Conservation (phyloP, 2,329 filamentous ascomycete species). For the Shiraia bambusicola region DNA sequence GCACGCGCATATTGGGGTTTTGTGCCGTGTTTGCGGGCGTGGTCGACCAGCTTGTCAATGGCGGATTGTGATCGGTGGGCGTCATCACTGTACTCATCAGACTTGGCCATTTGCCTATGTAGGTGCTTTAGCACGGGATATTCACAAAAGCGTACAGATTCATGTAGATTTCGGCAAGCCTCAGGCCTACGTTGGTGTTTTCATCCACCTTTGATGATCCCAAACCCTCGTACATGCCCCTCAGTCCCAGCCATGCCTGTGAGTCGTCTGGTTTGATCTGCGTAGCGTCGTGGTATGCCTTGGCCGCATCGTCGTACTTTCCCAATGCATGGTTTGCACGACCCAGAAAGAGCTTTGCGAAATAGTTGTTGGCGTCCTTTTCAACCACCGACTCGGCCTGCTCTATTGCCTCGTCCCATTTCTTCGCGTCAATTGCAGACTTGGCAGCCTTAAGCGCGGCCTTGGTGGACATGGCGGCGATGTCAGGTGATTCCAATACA, state of each 20-base stretch:
- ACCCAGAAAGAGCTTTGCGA: conserved; percentile 85
- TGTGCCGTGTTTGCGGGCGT: conserved; percentile 72
- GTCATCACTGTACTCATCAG: conserved; percentile 53
- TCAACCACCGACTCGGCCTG: conserved; percentile 70
- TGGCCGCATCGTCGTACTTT: conserved; percentile 71
- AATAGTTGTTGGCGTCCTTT: conserved; percentile 76
- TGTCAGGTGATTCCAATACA: conserved; percentile 2
- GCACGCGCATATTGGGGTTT: conserved; percentile 73
- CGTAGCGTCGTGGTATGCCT: conserved; percentile 72
- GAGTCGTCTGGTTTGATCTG: conserved; percentile 70
- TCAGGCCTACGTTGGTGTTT: conserved; percentile 73
- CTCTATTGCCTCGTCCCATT: conserved; percentile 73
- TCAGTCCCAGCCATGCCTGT: conserved; percentile 89
- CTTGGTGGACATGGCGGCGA: conserved; percentile 54
- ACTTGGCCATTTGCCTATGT: fast-evolving
- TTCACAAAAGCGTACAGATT: conserved; percentile 30
- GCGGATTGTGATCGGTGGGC: conserved; percentile 60
- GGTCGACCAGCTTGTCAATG: conserved; percentile 77
- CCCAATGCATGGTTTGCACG: conserved; percentile 79
- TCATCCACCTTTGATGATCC: conserved; percentile 66
- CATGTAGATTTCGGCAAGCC: conserved; percentile 72
- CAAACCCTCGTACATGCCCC: conserved; percentile 82
- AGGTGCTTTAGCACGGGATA: background rate
- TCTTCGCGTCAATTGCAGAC: conserved; percentile 72
- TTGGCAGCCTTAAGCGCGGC: conserved; percentile 78